These are phyloP conservation scores for Rauvolfia tetraphylla DNA, from an alignment of 257 asterid genomes.

Conservation along the genomic window DNA sequence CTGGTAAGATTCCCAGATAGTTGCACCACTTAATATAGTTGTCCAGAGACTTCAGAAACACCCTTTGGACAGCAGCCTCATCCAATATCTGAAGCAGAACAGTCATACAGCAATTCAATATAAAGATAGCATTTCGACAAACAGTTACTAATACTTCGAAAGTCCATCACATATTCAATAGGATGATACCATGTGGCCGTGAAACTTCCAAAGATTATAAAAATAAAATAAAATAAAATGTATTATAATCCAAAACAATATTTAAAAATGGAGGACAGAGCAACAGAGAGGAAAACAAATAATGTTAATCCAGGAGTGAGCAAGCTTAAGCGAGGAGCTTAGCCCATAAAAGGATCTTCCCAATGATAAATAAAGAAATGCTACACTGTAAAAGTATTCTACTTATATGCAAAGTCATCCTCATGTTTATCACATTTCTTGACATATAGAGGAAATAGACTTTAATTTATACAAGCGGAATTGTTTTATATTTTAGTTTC, in stretches of 20 bases:
- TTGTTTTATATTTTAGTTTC: neutral
- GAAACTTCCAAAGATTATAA: neutral
- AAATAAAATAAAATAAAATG: too few relatives aligned
- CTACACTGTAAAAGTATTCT: neutral
- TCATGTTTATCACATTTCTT: neutral
- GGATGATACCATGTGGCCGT: neutral
- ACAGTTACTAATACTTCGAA: neutral
- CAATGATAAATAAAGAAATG: neutral
- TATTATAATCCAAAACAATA: too few relatives aligned
- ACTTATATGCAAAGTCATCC: neutral
- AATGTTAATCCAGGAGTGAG: neutral
- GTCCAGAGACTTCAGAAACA: slow-evolving; percentile 87
- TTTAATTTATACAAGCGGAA: neutral
- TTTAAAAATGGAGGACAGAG: too few relatives aligned
- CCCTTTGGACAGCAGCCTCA: slow-evolving; percentile 88
- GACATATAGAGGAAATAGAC: neutral
- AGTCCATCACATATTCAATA: neutral
- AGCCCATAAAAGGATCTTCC: neutral
- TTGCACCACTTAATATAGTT: slow-evolving; percentile 92
- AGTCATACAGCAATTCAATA: slow-evolving; percentile 11
- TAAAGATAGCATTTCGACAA: slow-evolving; percentile 11
- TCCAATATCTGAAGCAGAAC: slow-evolving; percentile 70
- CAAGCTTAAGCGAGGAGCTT: neutral
- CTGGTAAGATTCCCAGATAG: slow-evolving; percentile 77
- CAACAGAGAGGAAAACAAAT: neutral